phyloP scores from a whole-genome alignment of 148 eudicot genomes.

The Simmondsia chinensis region DNA sequence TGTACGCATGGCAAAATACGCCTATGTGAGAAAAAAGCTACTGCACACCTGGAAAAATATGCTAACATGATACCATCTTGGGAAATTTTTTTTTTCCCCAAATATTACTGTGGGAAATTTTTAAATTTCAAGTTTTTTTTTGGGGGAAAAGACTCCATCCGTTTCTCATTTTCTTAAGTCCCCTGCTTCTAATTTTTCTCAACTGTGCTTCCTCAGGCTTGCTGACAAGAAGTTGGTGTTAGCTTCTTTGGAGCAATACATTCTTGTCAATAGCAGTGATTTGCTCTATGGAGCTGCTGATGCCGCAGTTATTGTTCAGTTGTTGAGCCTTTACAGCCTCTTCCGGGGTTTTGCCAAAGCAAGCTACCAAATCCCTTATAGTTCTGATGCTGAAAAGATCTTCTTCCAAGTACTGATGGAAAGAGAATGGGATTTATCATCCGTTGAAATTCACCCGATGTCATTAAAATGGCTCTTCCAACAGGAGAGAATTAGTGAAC shows the following conservation, averaged over 20 bases:
- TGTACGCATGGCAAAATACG: too few species aligned
- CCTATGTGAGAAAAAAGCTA: too few species aligned
- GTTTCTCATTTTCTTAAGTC: neutral
- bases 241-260: slow-evolving; percentile 89
- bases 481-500: slow-evolving; percentile 63
- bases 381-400: slow-evolving; percentile 78
- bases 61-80: neutral
- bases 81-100: slow-evolving; percentile 1
- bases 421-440: slow-evolving; percentile 57
- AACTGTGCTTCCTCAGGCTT: slow-evolving; percentile 30
- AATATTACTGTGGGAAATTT: too few species aligned
- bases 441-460: slow-evolving; percentile 42
- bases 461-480: slow-evolving; percentile 89
- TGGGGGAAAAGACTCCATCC: too few species aligned
- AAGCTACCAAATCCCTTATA: slow-evolving; percentile 59
- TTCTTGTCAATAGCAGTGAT: slow-evolving; percentile 54
- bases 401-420: slow-evolving; percentile 53
- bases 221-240: slow-evolving; percentile 77
- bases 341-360: slow-evolving; percentile 59
- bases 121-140: too few species aligned
- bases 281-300: slow-evolving; percentile 30
- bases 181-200: neutral
- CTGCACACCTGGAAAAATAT: too few species aligned
- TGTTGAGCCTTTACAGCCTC: slow-evolving; percentile 67
- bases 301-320: slow-evolving; percentile 20